Conservation (phyloP, 345 rosid species). For the Populus nigra region DNA sequence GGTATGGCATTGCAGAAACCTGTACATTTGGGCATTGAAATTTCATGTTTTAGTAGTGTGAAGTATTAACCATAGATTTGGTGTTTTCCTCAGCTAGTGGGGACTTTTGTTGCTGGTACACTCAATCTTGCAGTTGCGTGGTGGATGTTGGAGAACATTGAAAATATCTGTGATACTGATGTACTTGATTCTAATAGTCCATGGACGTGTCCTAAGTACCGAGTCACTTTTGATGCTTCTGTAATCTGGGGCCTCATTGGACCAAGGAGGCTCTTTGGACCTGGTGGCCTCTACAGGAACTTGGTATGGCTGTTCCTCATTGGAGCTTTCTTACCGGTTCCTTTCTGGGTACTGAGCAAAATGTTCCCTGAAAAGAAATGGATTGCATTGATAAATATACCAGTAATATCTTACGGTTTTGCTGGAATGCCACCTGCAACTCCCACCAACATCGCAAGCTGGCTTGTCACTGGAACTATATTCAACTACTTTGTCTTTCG, state of each 20-base stretch:
- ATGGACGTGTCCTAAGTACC: constrained; percentile 98
- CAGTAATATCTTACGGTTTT: constrained; percentile 90
- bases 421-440: constrained; percentile 99
- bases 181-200: constrained; percentile 77
- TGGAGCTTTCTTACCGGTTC: constrained; percentile 91
- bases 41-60: neutral
- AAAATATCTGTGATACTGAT: constrained; percentile 76
- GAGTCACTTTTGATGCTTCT: constrained; percentile 93
- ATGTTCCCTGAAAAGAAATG: constrained; percentile 88
- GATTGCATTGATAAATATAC: constrained; percentile 92
- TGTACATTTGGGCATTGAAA: neutral
- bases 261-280: constrained; percentile 78
- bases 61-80: neutral
- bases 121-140: constrained; percentile 95
- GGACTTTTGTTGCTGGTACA: constrained; percentile 71
- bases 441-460: constrained; percentile 96
- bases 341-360: constrained; percentile 82
- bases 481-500: constrained; percentile 92
- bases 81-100: constrained; percentile 52
- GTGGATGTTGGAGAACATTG: constrained; percentile 97
- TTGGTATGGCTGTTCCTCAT: constrained; percentile 91
- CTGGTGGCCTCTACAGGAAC: constrained; percentile 90
- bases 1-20: constrained; percentile 36
- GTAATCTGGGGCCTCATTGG: constrained; percentile 98
- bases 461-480: constrained; percentile 86